Conservation (phyloP, 129 eudicot species). For the Escallonia rubra region DNA sequence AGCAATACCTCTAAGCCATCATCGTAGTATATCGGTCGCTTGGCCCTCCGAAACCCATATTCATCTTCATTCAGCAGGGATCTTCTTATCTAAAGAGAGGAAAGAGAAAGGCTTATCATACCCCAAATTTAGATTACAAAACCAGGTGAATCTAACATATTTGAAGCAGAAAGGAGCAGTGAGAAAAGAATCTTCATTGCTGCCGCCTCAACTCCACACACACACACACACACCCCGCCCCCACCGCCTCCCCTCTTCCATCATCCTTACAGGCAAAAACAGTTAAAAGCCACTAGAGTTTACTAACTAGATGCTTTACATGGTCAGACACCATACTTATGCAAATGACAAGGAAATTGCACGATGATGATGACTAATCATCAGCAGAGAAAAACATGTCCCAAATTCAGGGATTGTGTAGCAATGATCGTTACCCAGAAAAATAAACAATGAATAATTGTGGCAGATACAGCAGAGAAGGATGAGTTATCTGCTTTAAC, state of each 20-base stretch:
- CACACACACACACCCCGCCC: too few species aligned
- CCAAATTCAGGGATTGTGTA: too few species aligned
- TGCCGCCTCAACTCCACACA: too few species aligned
- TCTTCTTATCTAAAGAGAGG: constrained; percentile 53
- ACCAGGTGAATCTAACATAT: neutral
- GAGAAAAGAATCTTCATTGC: neutral
- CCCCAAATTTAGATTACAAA: neutral
- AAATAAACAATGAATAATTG: neutral
- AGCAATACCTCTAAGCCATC: constrained; percentile 74
- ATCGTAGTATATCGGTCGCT: constrained; percentile 69
- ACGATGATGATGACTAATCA: too few species aligned
- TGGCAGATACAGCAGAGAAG: neutral
- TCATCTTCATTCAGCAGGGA: constrained; percentile 83
- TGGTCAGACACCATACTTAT: too few species aligned
- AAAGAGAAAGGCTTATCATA: neutral
- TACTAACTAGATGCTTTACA: too few species aligned
- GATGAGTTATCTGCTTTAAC: neutral
- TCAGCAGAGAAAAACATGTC: too few species aligned
- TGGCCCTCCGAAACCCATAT: constrained; percentile 77
- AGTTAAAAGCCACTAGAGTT: too few species aligned
- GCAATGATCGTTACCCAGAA: too few species aligned
- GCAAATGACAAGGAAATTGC: too few species aligned
- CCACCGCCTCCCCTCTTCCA: too few species aligned
- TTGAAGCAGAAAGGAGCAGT: neutral
- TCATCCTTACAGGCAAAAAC: too few species aligned